phyloP scores from a whole-genome alignment of 768 basidiomycete genomes.

The Hypsizygus marmoreus region DNA sequence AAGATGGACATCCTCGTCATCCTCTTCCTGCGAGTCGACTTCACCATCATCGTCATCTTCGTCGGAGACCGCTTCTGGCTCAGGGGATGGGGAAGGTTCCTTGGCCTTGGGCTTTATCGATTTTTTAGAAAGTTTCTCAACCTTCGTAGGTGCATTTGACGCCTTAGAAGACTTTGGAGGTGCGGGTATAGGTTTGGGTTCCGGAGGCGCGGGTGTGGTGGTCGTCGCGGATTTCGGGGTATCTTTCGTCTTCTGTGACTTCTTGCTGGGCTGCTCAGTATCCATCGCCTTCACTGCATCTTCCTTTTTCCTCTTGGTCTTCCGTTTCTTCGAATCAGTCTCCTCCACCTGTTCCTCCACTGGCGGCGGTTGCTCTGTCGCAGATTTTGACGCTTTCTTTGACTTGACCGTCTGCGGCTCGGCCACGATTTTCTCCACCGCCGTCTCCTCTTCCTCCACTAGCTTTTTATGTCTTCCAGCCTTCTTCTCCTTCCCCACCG shows the following conservation, averaged over 20 bases:
- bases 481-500: too few species aligned
- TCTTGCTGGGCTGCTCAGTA: conserved; percentile 17
- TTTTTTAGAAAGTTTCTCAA: conserved; percentile 7
- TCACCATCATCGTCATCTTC: conserved; percentile 20
- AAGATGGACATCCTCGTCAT: conserved; percentile 49
- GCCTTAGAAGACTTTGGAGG: conserved; percentile 1
- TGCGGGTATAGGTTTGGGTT: not conserved
- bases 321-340: conserved; percentile 9
- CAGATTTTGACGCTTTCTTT: too few species aligned
- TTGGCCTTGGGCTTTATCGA: conserved; percentile 29
- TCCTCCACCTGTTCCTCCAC: conserved; percentile 5
- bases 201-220: not conserved
- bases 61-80: conserved; percentile 17
- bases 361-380: too few species aligned
- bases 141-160: not conserved
- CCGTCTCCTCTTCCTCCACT: too few species aligned
- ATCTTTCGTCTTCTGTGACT: conserved; percentile 9
- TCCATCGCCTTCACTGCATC: not conserved
- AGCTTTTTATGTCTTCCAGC: too few species aligned
- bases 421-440: conserved; percentile 11
- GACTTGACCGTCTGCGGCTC: too few species aligned
- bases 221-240: too few species aligned
- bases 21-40: conserved; percentile 27
- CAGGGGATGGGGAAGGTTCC: conserved; percentile 19
- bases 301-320: conserved; percentile 12